Conservation (phyloP, 208 protist genomes). For the Acanthamoeba quina region DNA sequence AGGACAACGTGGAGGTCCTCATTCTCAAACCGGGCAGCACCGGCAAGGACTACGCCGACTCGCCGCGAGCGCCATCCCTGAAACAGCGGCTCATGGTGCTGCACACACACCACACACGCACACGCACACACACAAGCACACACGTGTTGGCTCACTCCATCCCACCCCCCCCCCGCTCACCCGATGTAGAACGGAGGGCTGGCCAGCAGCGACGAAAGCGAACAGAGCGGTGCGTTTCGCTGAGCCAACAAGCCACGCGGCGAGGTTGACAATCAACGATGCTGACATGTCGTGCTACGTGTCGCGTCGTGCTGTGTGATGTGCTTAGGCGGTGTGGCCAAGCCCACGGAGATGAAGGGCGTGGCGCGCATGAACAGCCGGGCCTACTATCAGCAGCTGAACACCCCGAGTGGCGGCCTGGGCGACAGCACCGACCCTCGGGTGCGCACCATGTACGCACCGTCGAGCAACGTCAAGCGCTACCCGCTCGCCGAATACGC, state of each 20-base stretch:
- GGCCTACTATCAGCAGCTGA: background rate
- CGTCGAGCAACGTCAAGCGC: background rate
- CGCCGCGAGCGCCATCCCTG: background rate
- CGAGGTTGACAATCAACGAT: too few species aligned
- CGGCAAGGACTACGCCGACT: background rate
- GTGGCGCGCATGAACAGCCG: background rate
- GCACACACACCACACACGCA: background rate
- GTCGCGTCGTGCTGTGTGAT: background rate
- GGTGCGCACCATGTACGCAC: background rate
- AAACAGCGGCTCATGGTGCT: slow-evolving; percentile 19
- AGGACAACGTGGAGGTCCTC: background rate
- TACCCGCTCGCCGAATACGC: slow-evolving; percentile 15
- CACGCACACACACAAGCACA: background rate
- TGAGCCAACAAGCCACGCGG: too few species aligned
- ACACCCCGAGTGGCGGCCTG: background rate
- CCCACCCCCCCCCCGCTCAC: too few species aligned
- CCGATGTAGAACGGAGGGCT: too few species aligned
- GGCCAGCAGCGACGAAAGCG: too few species aligned
- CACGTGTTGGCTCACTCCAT: background rate
- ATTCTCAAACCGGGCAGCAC: slow-evolving; percentile 6
- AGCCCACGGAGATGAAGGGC: slow-evolving; percentile 42
- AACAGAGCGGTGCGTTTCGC: too few species aligned
- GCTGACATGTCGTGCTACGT: background rate
- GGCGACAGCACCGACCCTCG: background rate
- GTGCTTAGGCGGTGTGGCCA: background rate